Conservation (phyloP, 129 eudicot species). For the Saussurea involucrata region DNA sequence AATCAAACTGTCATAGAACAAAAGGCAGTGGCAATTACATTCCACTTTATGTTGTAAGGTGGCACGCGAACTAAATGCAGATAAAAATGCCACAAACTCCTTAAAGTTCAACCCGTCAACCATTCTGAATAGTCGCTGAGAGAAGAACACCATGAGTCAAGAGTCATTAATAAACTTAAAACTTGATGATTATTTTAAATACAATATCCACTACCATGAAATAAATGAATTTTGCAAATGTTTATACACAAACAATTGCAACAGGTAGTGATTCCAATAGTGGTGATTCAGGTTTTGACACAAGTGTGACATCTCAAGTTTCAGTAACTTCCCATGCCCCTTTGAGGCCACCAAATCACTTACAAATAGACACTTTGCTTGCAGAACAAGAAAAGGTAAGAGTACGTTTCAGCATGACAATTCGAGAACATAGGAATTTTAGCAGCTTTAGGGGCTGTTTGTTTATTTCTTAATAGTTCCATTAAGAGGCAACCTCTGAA, state of each 20-base stretch:
- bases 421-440: not conserved
- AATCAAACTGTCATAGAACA: not conserved
- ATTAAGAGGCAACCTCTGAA: no score
- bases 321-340: not conserved
- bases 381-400: not conserved
- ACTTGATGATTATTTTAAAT: not conserved
- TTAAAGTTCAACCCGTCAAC: constrained; percentile 83
- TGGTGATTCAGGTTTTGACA: not conserved
- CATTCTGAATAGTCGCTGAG: constrained; percentile 84
- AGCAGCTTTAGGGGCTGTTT: no score
- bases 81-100: constrained; percentile 89
- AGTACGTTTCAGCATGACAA: not conserved
- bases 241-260: not conserved
- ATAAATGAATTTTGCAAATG: not conserved
- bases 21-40: constrained; percentile 43
- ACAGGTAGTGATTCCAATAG: not conserved
- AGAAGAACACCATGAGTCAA: constrained; percentile 2
- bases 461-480: no score
- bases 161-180: not conserved
- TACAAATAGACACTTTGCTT: not conserved
- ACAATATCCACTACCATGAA: not conserved
- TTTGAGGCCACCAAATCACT: not conserved
- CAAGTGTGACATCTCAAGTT: not conserved
- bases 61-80: constrained; percentile 91
- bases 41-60: constrained; percentile 83